These are phyloP conservation scores for Brettanomyces nanus DNA, from an alignment of 805 yeast species.

Conservation along the genomic window DNA sequence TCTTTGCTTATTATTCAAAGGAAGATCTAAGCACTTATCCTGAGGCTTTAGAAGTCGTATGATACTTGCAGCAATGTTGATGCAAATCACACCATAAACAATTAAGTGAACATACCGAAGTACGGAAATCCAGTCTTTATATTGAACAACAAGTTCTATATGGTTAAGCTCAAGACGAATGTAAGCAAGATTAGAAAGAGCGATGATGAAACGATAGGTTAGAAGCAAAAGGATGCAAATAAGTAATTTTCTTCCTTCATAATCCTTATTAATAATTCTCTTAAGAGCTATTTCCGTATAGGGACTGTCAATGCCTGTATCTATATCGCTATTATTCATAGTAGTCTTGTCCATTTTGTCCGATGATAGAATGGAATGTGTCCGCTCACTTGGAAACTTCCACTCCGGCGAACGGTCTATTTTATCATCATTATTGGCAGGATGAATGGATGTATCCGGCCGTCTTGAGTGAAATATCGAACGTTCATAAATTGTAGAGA, in stretches of 20 bases:
- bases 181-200: constrained; percentile 15
- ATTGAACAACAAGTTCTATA: neutral
- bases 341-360: too few species aligned
- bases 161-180: constrained; percentile 8
- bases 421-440: neutral
- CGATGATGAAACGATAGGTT: constrained; percentile 22
- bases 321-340: constrained; percentile 2
- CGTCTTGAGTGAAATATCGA: constrained; percentile 3
- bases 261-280: constrained; percentile 36
- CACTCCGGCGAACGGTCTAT: neutral
- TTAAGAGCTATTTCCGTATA: constrained; percentile 35
- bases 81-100: constrained; percentile 18
- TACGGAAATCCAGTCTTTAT: neutral
- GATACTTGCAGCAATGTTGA: constrained; percentile 23
- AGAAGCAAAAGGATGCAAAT: constrained; percentile 23
- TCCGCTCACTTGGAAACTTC: neutral
- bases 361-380: neutral
- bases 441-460: constrained; percentile 7
- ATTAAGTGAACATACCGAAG: constrained; percentile 11
- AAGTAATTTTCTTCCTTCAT: constrained; percentile 27
- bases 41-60: constrained; percentile 30
- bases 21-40: constrained; percentile 45
- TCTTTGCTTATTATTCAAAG: constrained; percentile 38
- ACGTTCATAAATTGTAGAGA: constrained; percentile 1
- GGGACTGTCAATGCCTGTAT: constrained; percentile 25